These are phyloP conservation scores for Penicillium herquei DNA, from an alignment of 495 filamentous ascomycete genomes.

Conservation along the genomic window DNA sequence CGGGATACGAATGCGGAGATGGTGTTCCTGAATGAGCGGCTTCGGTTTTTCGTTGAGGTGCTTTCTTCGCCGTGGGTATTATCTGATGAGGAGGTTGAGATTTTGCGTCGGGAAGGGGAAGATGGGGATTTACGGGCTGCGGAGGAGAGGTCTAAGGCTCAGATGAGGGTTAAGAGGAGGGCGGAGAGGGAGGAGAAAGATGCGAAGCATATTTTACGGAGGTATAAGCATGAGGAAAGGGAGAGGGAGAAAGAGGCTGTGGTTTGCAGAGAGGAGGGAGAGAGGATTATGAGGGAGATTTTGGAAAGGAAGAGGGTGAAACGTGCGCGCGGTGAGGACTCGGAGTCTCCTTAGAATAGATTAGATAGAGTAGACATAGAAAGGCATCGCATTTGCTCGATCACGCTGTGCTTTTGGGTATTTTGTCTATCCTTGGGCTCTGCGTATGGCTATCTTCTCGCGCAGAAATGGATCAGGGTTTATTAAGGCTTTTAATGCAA, in stretches of 20 bases:
- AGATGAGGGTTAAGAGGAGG: conserved; percentile 34
- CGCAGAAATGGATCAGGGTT: neutral
- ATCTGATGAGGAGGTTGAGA: conserved; percentile 49
- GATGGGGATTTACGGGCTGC: conserved; percentile 38
- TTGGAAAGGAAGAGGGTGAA: conserved; percentile 6
- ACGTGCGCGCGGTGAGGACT: neutral
- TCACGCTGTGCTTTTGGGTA: too few species aligned
- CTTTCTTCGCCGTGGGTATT: conserved; percentile 70
- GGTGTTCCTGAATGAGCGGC: conserved; percentile 67
- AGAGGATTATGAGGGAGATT: conserved; percentile 32
- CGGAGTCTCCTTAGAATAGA: too few species aligned
- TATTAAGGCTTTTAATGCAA: neutral
- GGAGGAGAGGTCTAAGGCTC: conserved; percentile 38
- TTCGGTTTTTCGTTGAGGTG: conserved; percentile 59
- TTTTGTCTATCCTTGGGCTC: too few species aligned
- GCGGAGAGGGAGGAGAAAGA: conserved; percentile 38
- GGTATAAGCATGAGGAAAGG: conserved; percentile 43
- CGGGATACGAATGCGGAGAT: conserved; percentile 73
- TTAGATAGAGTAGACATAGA: too few species aligned
- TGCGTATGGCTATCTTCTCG: too few species aligned
- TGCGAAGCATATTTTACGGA: conserved; percentile 29
- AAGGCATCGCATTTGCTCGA: too few species aligned
- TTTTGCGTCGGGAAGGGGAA: conserved; percentile 51
- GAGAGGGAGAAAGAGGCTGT: conserved; percentile 34
- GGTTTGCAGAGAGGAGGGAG: conserved; percentile 33